These are phyloP conservation scores for Yamadazyma friedrichii DNA, from an alignment of 1,139 yeast species.

Conservation along the genomic window DNA sequence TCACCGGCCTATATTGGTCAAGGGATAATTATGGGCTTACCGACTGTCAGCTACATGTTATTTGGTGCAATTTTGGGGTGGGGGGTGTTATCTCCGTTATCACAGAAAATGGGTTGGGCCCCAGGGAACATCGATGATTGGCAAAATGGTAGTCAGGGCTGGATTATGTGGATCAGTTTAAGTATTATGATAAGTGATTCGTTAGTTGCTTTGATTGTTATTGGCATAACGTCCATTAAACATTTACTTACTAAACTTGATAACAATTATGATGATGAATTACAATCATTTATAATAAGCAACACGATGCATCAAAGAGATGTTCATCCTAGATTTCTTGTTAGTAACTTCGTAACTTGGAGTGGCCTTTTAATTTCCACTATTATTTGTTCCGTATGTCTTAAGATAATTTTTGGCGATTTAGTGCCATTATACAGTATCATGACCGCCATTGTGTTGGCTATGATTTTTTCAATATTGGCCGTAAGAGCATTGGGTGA, in stretches of 20 bases:
- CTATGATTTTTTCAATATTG: conserved; percentile 73
- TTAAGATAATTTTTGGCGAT: conserved; percentile 66
- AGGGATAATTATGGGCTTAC: conserved; percentile 95
- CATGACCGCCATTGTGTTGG: conserved; percentile 65
- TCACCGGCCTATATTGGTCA: conserved; percentile 98
- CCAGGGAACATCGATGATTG: conserved; percentile 89
- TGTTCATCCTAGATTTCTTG: conserved; percentile 40
- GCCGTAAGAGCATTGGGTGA: conserved; percentile 96
- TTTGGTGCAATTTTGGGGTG: conserved; percentile 89
- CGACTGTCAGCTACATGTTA: conserved; percentile 88
- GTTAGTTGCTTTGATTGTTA: conserved; percentile 71
- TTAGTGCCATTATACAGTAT: conserved; percentile 73
- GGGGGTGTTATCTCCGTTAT: conserved; percentile 83
- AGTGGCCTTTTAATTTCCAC: conserved; percentile 67
- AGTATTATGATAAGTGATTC: conserved; percentile 95
- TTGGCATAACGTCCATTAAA: conserved; percentile 47
- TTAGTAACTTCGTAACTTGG: conserved; percentile 50
- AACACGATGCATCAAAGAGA: conserved; percentile 7
- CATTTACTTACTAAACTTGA: conserved; percentile 1
- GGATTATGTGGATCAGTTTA: conserved; percentile 94
- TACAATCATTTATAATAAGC: background rate
- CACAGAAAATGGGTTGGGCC: conserved; percentile 76
- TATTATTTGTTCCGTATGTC: conserved; percentile 60
- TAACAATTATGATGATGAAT: conserved; percentile 1
- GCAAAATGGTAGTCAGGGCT: conserved; percentile 93